Conservation (phyloP, 306 rosid genomes). For the Casuarina cunninghamiana region DNA sequence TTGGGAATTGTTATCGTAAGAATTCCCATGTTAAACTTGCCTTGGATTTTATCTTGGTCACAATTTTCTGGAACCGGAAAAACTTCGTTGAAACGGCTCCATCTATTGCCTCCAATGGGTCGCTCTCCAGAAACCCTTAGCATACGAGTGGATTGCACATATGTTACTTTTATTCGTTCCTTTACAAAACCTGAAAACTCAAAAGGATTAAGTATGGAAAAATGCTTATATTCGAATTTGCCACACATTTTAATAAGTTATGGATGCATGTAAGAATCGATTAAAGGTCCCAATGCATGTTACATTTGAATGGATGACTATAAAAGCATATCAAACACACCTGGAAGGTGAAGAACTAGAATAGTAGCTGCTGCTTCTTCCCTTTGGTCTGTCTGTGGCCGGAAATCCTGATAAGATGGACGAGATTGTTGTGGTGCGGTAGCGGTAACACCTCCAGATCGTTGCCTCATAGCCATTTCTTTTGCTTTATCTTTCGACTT, state of each 20-base stretch:
- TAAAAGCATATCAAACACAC: conserved; percentile 23
- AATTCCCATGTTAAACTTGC: conserved; percentile 30
- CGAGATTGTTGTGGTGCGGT: conserved; percentile 24
- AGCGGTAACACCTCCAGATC: conserved; percentile 14
- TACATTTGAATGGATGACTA: background rate
- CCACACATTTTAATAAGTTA: too few relatives aligned
- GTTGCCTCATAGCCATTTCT: conserved; percentile 43
- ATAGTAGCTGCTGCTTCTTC: conserved; percentile 39
- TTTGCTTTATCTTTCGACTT: background rate
- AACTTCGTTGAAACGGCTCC: conserved; percentile 40
- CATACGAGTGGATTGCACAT: background rate
- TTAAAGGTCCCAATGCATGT: too few relatives aligned
- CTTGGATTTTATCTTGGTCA: conserved; percentile 31
- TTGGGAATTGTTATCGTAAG: conserved; percentile 56
- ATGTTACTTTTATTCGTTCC: conserved; percentile 38
- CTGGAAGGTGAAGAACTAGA: conserved; percentile 45
- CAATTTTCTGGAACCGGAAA: conserved; percentile 40
- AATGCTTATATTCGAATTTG: too few relatives aligned
- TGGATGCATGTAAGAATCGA: background rate
- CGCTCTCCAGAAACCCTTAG: conserved; percentile 50
- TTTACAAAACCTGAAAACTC: conserved; percentile 40
- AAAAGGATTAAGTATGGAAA: background rate
- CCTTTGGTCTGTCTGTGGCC: conserved; percentile 39
- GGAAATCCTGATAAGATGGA: conserved; percentile 35
- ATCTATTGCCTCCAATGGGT: conserved; percentile 33